Conservation (phyloP, 139 green algal genomes). For the Closterium sp. region DNA sequence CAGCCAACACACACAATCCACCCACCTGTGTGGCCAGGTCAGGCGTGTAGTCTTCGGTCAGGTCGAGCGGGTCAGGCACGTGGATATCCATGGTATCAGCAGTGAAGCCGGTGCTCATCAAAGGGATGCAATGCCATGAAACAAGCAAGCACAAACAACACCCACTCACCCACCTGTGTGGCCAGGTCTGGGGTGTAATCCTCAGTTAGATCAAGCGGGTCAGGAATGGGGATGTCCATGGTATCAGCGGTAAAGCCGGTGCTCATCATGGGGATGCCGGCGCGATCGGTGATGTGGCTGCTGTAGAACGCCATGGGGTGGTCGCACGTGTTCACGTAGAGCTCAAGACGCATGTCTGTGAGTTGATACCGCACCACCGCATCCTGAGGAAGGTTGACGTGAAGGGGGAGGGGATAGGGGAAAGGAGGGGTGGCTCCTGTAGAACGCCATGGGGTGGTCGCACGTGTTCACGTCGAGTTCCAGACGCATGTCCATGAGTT, state of each 20-base stretch:
- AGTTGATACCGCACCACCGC: constrained; percentile 15
- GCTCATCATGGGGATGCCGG: constrained; percentile 28
- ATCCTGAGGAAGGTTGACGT: constrained; percentile 20
- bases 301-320: constrained; percentile 22
- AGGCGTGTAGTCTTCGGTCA: constrained; percentile 15
- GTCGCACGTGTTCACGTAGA: constrained; percentile 37
- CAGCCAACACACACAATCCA: background rate
- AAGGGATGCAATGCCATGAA: too few relatives aligned
- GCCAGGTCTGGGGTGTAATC: constrained; percentile 12
- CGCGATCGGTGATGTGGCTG: constrained; percentile 1
- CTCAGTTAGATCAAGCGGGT: constrained; percentile 19
- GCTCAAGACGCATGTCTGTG: constrained; percentile 6
- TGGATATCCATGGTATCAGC: background rate
- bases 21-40: constrained; percentile 4
- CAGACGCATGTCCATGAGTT: too few relatives aligned
- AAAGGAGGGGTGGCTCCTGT: too few relatives aligned
- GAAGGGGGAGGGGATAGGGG: too few relatives aligned
- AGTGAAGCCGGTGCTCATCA: background rate
- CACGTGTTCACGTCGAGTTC: constrained; percentile 11
- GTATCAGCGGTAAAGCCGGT: constrained; percentile 21
- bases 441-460: background rate
- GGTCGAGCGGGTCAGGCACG: constrained; percentile 14
- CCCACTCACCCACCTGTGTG: constrained; percentile 1
- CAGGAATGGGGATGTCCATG: constrained; percentile 28
- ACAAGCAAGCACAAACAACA: too few relatives aligned